Base-by-base conservation (phyloP, 495 filamentous ascomycete species). In the Penicillium lividum region DNA sequence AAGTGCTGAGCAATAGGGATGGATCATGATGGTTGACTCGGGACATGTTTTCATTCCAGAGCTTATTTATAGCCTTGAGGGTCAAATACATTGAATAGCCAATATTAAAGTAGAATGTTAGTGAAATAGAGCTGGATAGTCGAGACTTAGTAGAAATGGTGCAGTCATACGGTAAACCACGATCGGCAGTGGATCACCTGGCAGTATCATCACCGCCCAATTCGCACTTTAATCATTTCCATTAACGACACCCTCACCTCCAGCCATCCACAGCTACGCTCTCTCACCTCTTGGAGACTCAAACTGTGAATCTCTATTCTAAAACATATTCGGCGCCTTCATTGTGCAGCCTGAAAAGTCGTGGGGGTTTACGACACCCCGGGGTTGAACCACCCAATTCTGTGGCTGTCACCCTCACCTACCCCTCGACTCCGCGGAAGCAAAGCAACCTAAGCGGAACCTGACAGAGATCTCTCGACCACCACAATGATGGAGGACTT, bases 401-500 rank as follows among this genome's bases (percentile, higher is more conserved):
- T 68, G 68, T 61, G 61, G 56, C 69, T 69, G 47, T 53, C 49
- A 55, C 51, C 49, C 44, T 53, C 49, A 55, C 52, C 42, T 33
- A 53, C 51, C 50, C 48, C 45, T 48, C 45, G 40, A 57, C 42
- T 50, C 42, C 59, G 47, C 54, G 16, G 42, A 58, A 54, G 16
- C 40, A 51, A 58, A 54, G 16, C 40, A 51, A 29, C 40, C 57
- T 54, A 45, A 49, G 40, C 53, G 47, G 34, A 54, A 42, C 18
- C 25, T 33, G 25, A 49, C 13, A 31, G 11, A 45, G 33, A n/a
- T 43, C 46, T 9, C 8, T 27, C n/a, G 34, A 33, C 34, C 31
- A 40, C 58, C 54, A 66, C 56, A 29, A 74, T 67, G 53, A 89
- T 98, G 94, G 94, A 98, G 69, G 94, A 97, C 73, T 98, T 93